Evolutionary conservation across 2,329 filamentous ascomycete species (phyloP), one percentile per base, ranked within the genome.

Genomic region (Ophiocordyceps robertsii): DNA sequence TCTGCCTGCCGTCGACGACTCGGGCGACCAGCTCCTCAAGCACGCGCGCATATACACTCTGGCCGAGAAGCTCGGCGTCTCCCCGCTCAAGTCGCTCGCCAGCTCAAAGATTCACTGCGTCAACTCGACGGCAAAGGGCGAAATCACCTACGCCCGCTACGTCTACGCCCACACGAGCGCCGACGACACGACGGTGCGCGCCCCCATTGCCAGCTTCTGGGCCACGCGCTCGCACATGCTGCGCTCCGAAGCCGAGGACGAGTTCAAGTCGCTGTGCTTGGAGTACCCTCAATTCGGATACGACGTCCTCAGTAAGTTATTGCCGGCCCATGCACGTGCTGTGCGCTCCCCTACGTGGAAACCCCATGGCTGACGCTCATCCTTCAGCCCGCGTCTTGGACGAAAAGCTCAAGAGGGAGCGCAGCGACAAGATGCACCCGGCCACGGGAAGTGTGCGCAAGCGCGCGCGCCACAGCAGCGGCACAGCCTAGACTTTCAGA

Each of bases 91-190:
- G 62, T 75, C 71, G 16, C 77, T 95, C 27, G 82, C 88, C 3
- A 84, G 84, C 58, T 80, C 77, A 58, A 95, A 95, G 70, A 95
- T 95, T 54, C 87, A 95, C 68, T 85, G 85, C 59, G 84, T 94
- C 54, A 82, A 88, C 56, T 86, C 82, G 37, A 93, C 84, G 0
- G 86, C 87, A 31, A 82, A 82, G 64, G 89, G 87, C 60, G 89
- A 95, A 69, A 89, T 95, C 56, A 78, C 81, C 24, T 95, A 95
- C 62, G 89, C 89, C 9, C 79, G 87, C 59, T 95, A 88, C 65
- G 84, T 94, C 29, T 95, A 95, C 68, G 77, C 77, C 46, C 77
- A 86, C 63, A 92, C 84, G 11, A 62, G 65, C 43, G 63, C 70
- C 39, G 77, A 83, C 46, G 86, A 94, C 61, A 67, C 64, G 12